Conservation (phyloP, 345 rosid genomes). For the Hibiscus mutabilis region DNA sequence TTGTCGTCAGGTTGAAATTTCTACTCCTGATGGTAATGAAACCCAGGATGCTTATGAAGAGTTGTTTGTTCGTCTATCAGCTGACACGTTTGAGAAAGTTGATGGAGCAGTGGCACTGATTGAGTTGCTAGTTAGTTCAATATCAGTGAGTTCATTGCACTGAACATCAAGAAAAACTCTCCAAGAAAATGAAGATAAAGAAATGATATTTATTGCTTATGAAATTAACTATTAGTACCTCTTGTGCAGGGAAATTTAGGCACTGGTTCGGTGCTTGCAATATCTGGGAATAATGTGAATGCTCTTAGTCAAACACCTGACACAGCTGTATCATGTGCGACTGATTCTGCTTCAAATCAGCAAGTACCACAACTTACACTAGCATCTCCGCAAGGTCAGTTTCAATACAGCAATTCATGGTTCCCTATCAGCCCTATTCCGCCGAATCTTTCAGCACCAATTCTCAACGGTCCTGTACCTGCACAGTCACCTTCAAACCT, state of each 20-base stretch:
- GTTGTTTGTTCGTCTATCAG: conserved; percentile 58
- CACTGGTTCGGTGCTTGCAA: conserved; percentile 26
- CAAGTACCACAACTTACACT: conserved; percentile 28
- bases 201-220: not conserved
- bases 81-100: conserved; percentile 79
- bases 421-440: conserved; percentile 25
- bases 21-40: conserved; percentile 50
- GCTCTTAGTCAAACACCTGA: conserved; percentile 26
- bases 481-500: conserved; percentile 26
- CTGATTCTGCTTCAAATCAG: conserved; percentile 18
- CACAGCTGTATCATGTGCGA: conserved; percentile 18
- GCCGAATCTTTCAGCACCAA: conserved; percentile 31
- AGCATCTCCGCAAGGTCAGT: conserved; percentile 41
- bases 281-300: conserved; percentile 33
- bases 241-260: conserved; percentile 57
- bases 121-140: conserved; percentile 71
- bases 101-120: conserved; percentile 80
- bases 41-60: conserved; percentile 45
- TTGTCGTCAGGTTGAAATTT: conserved; percentile 58
- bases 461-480: conserved; percentile 24
- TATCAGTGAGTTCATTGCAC: conserved; percentile 54
- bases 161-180: not conserved
- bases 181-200: not conserved
- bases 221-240: conserved; percentile 1
- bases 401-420: conserved; percentile 44